Percentiles rank a stretch among this genome's conserved stretches.
Evolutionary conservation across 305 asterid genomes (phyloP).

Genomic region (Withania somnifera): DNA sequence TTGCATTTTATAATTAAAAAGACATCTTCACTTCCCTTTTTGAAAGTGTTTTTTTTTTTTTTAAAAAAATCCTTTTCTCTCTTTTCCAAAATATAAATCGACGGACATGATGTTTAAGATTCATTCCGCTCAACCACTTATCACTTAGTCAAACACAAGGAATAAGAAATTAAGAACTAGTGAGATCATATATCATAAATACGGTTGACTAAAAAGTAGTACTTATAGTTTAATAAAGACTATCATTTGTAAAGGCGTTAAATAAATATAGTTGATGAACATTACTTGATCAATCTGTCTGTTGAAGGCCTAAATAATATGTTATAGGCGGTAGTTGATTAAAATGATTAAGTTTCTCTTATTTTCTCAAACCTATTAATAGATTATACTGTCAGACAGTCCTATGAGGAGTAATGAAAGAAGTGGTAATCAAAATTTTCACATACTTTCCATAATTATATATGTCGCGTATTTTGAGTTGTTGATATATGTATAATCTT

Average conservation of each 20-base stretch:
- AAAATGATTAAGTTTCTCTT: too few species aligned
- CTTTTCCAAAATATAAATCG: neutral
- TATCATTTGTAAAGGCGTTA: neutral
- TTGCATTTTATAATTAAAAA: neutral
- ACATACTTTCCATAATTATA: neutral
- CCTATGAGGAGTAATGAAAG: neutral
- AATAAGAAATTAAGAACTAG: neutral
- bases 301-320: neutral
- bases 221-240: neutral
- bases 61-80: neutral
- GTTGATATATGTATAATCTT: neutral
- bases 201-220: too few species aligned
- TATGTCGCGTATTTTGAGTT: neutral
- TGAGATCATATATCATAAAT: neutral
- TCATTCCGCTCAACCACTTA: neutral
- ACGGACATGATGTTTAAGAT: neutral
- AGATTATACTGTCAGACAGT: neutral
- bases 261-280: neutral
- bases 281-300: neutral
- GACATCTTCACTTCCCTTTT: neutral
- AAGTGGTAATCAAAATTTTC: neutral
- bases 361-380: too few species aligned
- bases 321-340: neutral
- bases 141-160: neutral
- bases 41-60: neutral